Evolutionary conservation across 2,329 filamentous ascomycete species (phyloP).

Genomic region (Paecilomyces sp.): DNA sequence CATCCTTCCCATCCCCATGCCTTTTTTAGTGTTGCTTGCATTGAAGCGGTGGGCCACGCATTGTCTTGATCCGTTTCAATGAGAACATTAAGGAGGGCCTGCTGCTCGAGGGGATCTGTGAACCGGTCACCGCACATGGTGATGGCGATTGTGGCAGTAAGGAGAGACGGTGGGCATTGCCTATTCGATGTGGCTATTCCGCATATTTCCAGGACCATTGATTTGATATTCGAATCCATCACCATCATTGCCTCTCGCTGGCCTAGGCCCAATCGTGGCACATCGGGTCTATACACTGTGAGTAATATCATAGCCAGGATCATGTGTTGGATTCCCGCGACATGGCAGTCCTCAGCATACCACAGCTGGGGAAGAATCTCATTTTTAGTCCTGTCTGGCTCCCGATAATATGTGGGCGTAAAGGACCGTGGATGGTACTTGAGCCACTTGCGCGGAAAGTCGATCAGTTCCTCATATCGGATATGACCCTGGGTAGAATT

Average conservation of each 20-base stretch:
- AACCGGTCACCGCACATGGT: slow-evolving; percentile 24
- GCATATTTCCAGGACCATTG: slow-evolving; percentile 11
- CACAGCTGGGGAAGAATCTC: slow-evolving; percentile 19
- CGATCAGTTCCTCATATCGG: slow-evolving; percentile 10
- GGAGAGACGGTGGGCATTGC: slow-evolving; percentile 8
- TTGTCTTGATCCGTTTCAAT: background rate
- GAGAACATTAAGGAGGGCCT: slow-evolving; percentile 17
- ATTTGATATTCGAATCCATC: slow-evolving; percentile 7
- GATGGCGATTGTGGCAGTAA: slow-evolving; percentile 21
- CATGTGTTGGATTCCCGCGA: slow-evolving; percentile 14
- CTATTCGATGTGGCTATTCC: slow-evolving; percentile 14
- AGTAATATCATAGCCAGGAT: slow-evolving; percentile 17
- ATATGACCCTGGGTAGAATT: background rate
- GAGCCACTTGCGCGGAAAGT: slow-evolving; percentile 14
- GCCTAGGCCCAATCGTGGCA: slow-evolving; percentile 16
- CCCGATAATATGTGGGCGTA: slow-evolving; percentile 14
- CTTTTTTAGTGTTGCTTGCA: slow-evolving; percentile 30
- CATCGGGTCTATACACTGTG: slow-evolving; percentile 18
- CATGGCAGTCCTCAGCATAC: slow-evolving; percentile 17
- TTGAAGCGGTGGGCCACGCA: slow-evolving; percentile 10
- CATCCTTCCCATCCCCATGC: background rate
- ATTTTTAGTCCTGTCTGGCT: slow-evolving; percentile 10
- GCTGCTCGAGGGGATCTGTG: slow-evolving; percentile 15
- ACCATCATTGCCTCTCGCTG: slow-evolving; percentile 5
- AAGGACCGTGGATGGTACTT: slow-evolving; percentile 13